phyloP scores from a whole-genome alignment of 2,329 filamentous ascomycete genomes.

The Aspergillus caelatus region DNA sequence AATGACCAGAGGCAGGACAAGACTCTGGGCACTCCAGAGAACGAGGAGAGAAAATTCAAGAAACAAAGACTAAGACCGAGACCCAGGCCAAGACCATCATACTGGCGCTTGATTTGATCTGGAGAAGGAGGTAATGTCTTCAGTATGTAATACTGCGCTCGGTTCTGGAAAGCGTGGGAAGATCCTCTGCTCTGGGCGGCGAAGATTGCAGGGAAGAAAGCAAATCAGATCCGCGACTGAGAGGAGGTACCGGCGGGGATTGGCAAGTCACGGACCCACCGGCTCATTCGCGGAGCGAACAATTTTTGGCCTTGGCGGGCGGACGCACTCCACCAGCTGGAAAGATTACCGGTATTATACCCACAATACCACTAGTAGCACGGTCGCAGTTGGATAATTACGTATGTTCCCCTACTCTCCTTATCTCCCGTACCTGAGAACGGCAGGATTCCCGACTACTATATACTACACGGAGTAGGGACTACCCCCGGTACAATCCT shows the following conservation, averaged over 20 bases:
- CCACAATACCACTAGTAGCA: not conserved
- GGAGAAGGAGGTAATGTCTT: not conserved
- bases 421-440: not conserved
- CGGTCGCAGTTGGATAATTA: not conserved
- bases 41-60: constrained; percentile 16
- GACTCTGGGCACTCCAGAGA: constrained; percentile 17
- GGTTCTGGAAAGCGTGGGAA: not conserved
- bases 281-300: constrained; percentile 20
- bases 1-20: constrained; percentile 16
- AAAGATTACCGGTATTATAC: not conserved
- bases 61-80: constrained; percentile 19
- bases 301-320: constrained; percentile 18
- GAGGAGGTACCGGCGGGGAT: constrained; percentile 8
- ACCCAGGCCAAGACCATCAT: constrained; percentile 16
- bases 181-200: not conserved
- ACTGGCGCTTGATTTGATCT: constrained; percentile 10
- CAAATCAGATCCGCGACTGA: constrained; percentile 5
- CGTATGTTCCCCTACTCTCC: not conserved
- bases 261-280: constrained; percentile 9
- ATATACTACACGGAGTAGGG: no score
- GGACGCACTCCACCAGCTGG: constrained; percentile 9
- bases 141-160: not conserved
- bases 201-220: constrained; percentile 4
- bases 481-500: not conserved
- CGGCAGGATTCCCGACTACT: not conserved